A percentile compares a stretch with the other conserved stretches of the same genome.
These are phyloP conservation scores for Pelargonium exstipulatum DNA, from an alignment of 441 rosid species.

Conservation along the genomic window DNA sequence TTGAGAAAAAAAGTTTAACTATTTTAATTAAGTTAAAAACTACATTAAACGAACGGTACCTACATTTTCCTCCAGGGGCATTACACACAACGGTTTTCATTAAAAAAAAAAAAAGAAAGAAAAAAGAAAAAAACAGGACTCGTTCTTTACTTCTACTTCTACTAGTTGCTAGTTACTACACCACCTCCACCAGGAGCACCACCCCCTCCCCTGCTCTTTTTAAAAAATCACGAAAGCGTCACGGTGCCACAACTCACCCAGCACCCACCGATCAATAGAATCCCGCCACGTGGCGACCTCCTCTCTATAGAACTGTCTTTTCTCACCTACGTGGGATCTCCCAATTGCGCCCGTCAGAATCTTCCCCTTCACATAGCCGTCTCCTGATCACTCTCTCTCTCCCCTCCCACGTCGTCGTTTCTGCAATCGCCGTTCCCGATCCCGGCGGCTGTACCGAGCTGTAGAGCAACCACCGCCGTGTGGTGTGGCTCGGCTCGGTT, in stretches of 20 bases:
- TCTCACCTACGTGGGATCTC: neutral
- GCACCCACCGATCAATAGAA: neutral
- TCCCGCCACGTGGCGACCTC: neutral
- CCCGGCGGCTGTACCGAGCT: neutral
- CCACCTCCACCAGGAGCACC: conserved; percentile 7
- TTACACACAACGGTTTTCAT: no score
- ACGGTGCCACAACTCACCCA: conserved; percentile 4
- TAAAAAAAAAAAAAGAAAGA: no score
- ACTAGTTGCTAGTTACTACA: neutral
- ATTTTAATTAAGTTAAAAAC: no score
- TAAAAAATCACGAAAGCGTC: neutral
- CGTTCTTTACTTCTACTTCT: no score
- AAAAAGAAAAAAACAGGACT: no score
- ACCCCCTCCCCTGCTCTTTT: neutral
- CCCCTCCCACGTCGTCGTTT: neutral
- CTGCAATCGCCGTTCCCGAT: neutral
- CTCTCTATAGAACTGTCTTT: neutral
- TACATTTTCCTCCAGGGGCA: no score
- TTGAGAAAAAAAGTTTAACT: no score
- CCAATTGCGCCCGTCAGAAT: neutral
- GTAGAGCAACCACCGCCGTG: neutral
- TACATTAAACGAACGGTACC: no score
- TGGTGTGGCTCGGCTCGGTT: neutral
- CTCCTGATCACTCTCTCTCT: conserved; percentile 1
- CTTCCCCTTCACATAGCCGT: neutral